These are phyloP conservation scores for Populus hybrid DNA, from an alignment of 441 rosid genomes.

Conservation along the genomic window DNA sequence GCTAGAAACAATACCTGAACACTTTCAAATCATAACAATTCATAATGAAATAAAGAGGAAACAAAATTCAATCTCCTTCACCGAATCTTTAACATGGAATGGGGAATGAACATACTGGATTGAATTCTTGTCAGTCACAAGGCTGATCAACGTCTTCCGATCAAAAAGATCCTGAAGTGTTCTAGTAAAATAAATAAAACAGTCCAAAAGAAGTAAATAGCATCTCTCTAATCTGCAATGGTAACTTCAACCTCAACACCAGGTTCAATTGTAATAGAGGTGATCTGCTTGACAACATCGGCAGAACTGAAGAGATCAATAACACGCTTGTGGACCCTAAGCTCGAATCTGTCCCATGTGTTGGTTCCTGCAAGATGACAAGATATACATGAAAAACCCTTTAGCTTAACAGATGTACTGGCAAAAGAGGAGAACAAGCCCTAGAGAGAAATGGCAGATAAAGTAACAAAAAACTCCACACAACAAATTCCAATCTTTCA, in stretches of 20 bases:
- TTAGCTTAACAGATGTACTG: neutral
- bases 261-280: constrained; percentile 45
- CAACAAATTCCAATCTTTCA: neutral
- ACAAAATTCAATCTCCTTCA: neutral
- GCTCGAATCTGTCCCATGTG: constrained; percentile 48
- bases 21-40: neutral
- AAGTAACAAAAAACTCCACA: neutral
- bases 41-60: neutral
- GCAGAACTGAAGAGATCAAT: constrained; percentile 45
- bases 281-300: constrained; percentile 49
- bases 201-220: neutral
- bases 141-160: neutral
- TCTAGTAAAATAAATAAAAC: constrained; percentile 20
- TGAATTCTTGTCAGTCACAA: neutral
- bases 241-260: constrained; percentile 52
- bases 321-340: constrained; percentile 45
- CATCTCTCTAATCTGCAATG: constrained; percentile 36
- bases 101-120: neutral
- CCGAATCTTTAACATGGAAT: neutral
- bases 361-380: constrained; percentile 32
- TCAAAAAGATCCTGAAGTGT: neutral
- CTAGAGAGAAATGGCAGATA: neutral
- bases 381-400: neutral
- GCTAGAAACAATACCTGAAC: neutral
- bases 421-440: neutral